Percentiles rank a stretch among this genome's conserved stretches.
Conservation (phyloP, 2,329 filamentous ascomycete species). For the Hymenoscyphus fraxineus region DNA sequence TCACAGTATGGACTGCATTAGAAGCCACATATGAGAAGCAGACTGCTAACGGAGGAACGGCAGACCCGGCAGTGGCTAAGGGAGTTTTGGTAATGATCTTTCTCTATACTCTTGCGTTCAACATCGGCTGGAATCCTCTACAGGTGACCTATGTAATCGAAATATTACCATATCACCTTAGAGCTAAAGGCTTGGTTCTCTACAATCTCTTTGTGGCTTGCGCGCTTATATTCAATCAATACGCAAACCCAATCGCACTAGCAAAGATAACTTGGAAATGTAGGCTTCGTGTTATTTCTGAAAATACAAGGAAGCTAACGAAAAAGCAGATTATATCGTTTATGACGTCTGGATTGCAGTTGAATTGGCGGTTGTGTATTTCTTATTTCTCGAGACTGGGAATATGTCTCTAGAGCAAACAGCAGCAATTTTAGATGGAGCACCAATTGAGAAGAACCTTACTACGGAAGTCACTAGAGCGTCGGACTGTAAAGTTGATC, state of each 20-base stretch:
- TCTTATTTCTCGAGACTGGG: constrained; percentile 37
- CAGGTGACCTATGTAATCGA: constrained; percentile 27
- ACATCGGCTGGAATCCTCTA: constrained; percentile 28
- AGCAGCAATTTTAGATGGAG: constrained; percentile 39
- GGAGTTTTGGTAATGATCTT: constrained; percentile 38
- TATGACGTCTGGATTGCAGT: constrained; percentile 32
- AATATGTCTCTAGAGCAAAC: constrained; percentile 41
- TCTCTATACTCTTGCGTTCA: constrained; percentile 43
- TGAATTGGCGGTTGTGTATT: constrained; percentile 12
- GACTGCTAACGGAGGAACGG: constrained; percentile 10
- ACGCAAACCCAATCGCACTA: constrained; percentile 40
- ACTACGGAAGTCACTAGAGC: neutral
- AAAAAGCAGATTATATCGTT: constrained; percentile 20
- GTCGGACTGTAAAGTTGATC: neutral
- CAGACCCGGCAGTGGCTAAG: constrained; percentile 13
- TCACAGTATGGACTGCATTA: constrained; percentile 23
- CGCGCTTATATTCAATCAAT: constrained; percentile 42
- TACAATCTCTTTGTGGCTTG: constrained; percentile 41
- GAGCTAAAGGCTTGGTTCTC: constrained; percentile 34
- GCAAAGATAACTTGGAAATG: constrained; percentile 39
- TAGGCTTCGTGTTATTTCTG: neutral
- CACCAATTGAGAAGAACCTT: constrained; percentile 30
- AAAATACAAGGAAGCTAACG: neutral
- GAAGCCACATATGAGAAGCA: constrained; percentile 22
- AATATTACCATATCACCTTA: constrained; percentile 28